Evolutionary conservation across 306 rosid genomes (phyloP), one percentile per base, ranked within the genome.

Genomic region (Cucurbita ficifolia): DNA sequence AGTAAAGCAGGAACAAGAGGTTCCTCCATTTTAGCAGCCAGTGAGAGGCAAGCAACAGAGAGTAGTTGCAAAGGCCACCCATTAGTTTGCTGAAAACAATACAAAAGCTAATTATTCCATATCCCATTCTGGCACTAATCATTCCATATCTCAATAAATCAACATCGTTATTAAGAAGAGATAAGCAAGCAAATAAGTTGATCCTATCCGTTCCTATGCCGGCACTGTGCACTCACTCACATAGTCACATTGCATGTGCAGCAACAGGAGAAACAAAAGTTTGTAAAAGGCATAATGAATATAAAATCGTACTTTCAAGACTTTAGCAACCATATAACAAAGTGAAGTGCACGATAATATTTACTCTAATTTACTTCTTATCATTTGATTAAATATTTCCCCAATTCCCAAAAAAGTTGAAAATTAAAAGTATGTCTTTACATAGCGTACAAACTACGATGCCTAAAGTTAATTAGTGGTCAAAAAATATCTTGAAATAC

Each of bases 11-110:
- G 99, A 86, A 91, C 96, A 9, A 91, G 78, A 77, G 86, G 89
- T 83, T 95, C 99, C 88, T 95, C 99, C 99, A 95, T 91, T 81
- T 95, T 95, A 16, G 97, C 99, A 21, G 99, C 99, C 73, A 95
- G 80, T 18, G 99, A 95, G 85, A 95, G 83, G 78, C 97, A 95
- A 76, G 99, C 90, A 79, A 89, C 96, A 57, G 96, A 83, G 65
- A 95, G 79, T 70, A 91, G 96, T 82, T 95, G 99, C 89, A 85
- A 70, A 48, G 92, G 92, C 99, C 99, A 95, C 70, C 96, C 99
- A 74, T 84, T 79, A 76, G 88, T 57, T 82, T 82, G 84, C 99
- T 91, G 96, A 67, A 76, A 81, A 60, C 43, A 78, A 57, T 58
- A 73, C 42, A 64, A 19, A 19, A 6, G 49, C 46, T 39, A 65